phyloP scores from a whole-genome alignment of 768 basidiomycete species.

The Daedaleopsis sinensis region DNA sequence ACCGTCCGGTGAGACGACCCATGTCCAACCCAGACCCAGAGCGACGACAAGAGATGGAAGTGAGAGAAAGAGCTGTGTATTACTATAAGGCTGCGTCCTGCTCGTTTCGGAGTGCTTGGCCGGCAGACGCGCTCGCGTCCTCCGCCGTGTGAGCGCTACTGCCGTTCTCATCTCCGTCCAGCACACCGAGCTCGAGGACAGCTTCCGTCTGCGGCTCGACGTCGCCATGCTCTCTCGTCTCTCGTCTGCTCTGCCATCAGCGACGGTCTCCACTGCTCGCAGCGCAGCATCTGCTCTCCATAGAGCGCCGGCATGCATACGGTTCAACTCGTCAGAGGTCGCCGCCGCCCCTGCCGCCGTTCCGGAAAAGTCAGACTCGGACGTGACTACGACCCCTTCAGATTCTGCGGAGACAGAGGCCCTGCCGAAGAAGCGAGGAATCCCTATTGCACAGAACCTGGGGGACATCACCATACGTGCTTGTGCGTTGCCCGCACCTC shows the following conservation, averaged over 20 bases:
- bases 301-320: not conserved
- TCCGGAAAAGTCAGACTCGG: not conserved
- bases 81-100: not conserved
- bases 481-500: constrained; percentile 18
- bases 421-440: constrained; percentile 16
- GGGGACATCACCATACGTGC: constrained; percentile 25
- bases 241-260: constrained; percentile 6
- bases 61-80: not conserved
- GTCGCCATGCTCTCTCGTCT: constrained; percentile 17
- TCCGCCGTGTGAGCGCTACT: not conserved
- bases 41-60: not conserved
- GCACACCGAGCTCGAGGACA: not conserved
- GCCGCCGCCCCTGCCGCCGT: not conserved
- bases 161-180: not conserved
- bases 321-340: constrained; percentile 14
- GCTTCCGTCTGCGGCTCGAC: not conserved
- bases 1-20: constrained; percentile 54
- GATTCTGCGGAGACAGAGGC: not conserved
- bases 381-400: not conserved
- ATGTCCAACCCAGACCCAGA: constrained; percentile 28
- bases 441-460: constrained; percentile 20
- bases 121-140: constrained; percentile 1
- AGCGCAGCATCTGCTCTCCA: not conserved
- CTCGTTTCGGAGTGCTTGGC: not conserved
- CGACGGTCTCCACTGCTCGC: not conserved